A percentile compares a stretch with the other conserved stretches of the same genome.
Evolutionary conservation across 2,329 filamentous ascomycete genomes (phyloP).

Genomic region (Colletotrichum incanum): DNA sequence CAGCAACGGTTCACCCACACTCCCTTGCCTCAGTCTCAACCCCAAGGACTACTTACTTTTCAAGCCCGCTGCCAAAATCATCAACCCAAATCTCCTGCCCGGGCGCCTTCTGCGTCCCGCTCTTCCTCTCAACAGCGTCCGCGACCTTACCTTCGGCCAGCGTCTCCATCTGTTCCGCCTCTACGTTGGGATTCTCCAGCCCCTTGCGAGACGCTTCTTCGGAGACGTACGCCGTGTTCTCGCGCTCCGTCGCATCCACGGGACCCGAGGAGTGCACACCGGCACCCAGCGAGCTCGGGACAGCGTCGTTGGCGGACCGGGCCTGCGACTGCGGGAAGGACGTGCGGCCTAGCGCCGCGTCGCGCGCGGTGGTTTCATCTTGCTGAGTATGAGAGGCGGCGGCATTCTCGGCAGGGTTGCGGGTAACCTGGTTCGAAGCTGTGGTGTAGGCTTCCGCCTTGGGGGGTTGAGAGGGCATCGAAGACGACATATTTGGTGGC

Average conservation of each 20-base stretch:
- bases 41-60: conserved; percentile 37
- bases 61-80: conserved; percentile 45
- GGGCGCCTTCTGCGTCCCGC: conserved; percentile 45
- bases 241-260: conserved; percentile 43
- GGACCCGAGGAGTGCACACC: conserved; percentile 45
- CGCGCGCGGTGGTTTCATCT: conserved; percentile 26
- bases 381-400: neutral
- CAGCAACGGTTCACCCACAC: neutral
- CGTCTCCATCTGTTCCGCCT: conserved; percentile 48
- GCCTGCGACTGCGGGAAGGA: conserved; percentile 33
- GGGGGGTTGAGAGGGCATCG: conserved; percentile 31
- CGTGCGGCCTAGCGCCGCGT: conserved; percentile 34
- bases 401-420: conserved; percentile 31
- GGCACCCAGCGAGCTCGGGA: conserved; percentile 43
- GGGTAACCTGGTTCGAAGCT: conserved; percentile 19
- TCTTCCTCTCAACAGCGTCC: conserved; percentile 47
- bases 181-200: conserved; percentile 46
- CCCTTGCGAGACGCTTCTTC: neutral
- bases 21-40: neutral
- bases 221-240: conserved; percentile 34
- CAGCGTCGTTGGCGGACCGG: conserved; percentile 34
- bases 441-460: conserved; percentile 38
- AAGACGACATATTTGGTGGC: conserved; percentile 17
- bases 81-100: conserved; percentile 43
- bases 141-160: conserved; percentile 48